Conservation (phyloP, 305 asterid genomes). For the Solanum hybrid region DNA sequence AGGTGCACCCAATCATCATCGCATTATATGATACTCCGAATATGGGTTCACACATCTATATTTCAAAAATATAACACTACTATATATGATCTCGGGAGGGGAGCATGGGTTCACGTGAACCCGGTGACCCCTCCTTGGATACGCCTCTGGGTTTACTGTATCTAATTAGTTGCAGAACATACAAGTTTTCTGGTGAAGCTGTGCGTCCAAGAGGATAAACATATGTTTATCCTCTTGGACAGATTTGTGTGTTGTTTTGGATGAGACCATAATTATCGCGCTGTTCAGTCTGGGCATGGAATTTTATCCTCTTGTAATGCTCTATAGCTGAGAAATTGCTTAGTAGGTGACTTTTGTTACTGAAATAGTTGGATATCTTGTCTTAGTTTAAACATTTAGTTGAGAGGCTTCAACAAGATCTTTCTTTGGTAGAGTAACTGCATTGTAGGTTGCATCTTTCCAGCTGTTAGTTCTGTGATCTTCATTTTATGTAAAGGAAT, state of each 20-base stretch:
- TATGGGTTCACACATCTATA: too few relatives aligned
- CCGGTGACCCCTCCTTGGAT: too few relatives aligned
- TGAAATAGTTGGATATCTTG: not conserved
- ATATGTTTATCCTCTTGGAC: not conserved
- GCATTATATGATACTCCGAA: too few relatives aligned
- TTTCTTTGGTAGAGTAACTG: constrained; percentile 3
- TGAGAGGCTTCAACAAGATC: not conserved
- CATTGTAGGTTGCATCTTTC: not conserved
- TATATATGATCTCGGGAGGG: too few relatives aligned
- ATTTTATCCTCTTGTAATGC: not conserved
- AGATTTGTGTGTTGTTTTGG: not conserved
- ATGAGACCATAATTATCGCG: not conserved
- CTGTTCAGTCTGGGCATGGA: not conserved
- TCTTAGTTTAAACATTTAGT: not conserved
- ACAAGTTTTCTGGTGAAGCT: not conserved
- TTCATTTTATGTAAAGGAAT: not conserved
- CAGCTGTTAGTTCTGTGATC: not conserved
- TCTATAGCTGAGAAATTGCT: not conserved
- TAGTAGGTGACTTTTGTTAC: not conserved
- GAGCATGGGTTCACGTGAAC: too few relatives aligned
- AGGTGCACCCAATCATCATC: too few relatives aligned
- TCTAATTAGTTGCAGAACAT: not conserved
- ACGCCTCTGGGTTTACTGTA: not conserved
- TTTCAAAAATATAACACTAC: too few relatives aligned
- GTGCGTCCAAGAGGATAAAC: not conserved